Percentiles rank a stretch among this genome's conserved stretches.
phyloP scores from a whole-genome alignment of 139 green algal species.

The Picochlorum sp. region DNA sequence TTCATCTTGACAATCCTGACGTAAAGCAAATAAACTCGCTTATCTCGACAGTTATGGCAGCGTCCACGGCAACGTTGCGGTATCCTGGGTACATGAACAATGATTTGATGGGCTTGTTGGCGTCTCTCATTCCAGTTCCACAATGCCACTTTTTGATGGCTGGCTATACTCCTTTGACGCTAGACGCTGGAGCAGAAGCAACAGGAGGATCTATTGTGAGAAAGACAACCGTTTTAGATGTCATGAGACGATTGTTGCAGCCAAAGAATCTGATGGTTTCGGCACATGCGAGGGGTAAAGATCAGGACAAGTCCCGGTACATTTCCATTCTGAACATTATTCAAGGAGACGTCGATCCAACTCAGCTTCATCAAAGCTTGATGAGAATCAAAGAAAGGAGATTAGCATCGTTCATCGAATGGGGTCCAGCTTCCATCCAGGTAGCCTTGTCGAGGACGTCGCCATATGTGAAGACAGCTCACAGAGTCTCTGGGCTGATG shows the following conservation, averaged over 20 bases:
- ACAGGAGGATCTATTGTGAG: constrained; percentile 29
- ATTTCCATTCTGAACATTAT: constrained; percentile 99
- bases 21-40: constrained; percentile 91
- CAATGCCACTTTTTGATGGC: constrained; percentile 92
- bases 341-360: constrained; percentile 83
- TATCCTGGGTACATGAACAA: constrained; percentile 99
- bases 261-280: constrained; percentile 98
- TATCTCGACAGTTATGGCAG: constrained; percentile 97
- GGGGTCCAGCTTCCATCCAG: constrained; percentile 92
- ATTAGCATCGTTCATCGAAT: constrained; percentile 96
- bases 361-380: constrained; percentile 93
- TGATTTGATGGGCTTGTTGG: constrained; percentile 91
- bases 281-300: constrained; percentile 47
- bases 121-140: constrained; percentile 88
- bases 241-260: constrained; percentile 89
- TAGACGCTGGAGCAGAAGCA: constrained; percentile 37
- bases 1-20: constrained; percentile 50
- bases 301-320: constrained; percentile 78
- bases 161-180: constrained; percentile 90
- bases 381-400: constrained; percentile 91
- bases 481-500: constrained; percentile 93
- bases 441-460: constrained; percentile 90
- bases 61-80: constrained; percentile 88
- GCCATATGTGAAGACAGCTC: constrained; percentile 74
- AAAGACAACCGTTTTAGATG: constrained; percentile 94